Evolutionary conservation across 2,329 filamentous ascomycete species (phyloP).

Genomic region (Talaromyces sp.): DNA sequence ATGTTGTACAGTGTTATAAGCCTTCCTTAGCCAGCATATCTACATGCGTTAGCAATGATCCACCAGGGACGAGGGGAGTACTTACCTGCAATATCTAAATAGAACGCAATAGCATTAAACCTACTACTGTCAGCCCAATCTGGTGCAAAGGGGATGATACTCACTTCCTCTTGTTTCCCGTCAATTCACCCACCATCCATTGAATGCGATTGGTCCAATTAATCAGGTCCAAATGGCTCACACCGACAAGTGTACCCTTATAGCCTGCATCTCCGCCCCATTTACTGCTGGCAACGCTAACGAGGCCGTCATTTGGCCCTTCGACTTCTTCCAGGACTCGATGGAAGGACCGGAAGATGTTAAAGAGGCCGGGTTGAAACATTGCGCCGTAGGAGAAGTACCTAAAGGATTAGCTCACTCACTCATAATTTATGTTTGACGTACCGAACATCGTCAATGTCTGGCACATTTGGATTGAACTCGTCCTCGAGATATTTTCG

Average conservation of each 20-base stretch:
- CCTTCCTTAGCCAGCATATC: constrained; percentile 70
- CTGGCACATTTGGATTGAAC: constrained; percentile 58
- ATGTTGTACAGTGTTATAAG: constrained; percentile 28
- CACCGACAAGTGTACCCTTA: constrained; percentile 60
- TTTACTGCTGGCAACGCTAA: constrained; percentile 56
- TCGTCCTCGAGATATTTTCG: constrained; percentile 54
- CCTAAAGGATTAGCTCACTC: constrained; percentile 26
- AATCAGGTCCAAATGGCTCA: constrained; percentile 62
- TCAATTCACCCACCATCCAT: constrained; percentile 56
- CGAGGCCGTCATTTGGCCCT: constrained; percentile 60
- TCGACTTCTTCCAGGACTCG: constrained; percentile 52
- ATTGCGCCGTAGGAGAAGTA: constrained; percentile 64
- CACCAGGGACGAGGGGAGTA: background rate
- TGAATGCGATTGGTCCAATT: constrained; percentile 63
- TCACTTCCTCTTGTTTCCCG: constrained; percentile 53
- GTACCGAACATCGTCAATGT: constrained; percentile 51
- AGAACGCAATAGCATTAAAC: constrained; percentile 63
- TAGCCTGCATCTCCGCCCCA: constrained; percentile 56
- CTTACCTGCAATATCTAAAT: constrained; percentile 62
- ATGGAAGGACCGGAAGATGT: constrained; percentile 56
- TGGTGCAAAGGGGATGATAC: constrained; percentile 21
- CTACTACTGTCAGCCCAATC: constrained; percentile 28
- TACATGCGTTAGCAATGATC: constrained; percentile 14
- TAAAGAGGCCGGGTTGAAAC: constrained; percentile 54
- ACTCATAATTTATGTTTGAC: constrained; percentile 19